Evolutionary conservation across 345 rosid genomes (phyloP).

Genomic region (Erodium maritimum): DNA sequence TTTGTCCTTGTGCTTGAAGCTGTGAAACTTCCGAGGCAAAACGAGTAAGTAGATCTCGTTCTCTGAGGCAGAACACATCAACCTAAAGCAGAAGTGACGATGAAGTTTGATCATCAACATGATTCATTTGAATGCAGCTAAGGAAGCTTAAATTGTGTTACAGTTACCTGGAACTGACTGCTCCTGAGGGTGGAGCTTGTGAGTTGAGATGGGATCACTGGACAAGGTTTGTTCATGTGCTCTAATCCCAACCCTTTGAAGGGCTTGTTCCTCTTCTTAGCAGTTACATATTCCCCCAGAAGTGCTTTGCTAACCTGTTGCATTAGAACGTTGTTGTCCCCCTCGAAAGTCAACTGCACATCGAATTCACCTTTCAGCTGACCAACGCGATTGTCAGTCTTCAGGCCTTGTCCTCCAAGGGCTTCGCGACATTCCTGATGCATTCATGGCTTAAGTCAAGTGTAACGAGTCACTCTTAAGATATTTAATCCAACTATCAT

Average conservation of each 20-base stretch:
- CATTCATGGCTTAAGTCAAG: conserved; percentile 3
- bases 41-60: conserved; percentile 66
- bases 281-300: conserved; percentile 51
- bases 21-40: conserved; percentile 53
- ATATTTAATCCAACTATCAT: background rate
- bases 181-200: conserved; percentile 55
- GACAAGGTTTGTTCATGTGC: conserved; percentile 66
- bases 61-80: conserved; percentile 59
- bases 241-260: conserved; percentile 68
- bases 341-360: conserved; percentile 89
- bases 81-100: conserved; percentile 34
- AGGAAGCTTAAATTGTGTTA: conserved; percentile 4
- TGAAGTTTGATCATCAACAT: background rate
- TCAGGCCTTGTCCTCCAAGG: conserved; percentile 89
- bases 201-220: conserved; percentile 55
- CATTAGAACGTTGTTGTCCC: conserved; percentile 86
- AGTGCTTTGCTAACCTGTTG: conserved; percentile 98
- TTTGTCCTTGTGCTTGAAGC: conserved; percentile 54
- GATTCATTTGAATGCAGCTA: background rate
- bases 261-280: conserved; percentile 54
- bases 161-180: conserved; percentile 72
- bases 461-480: background rate
- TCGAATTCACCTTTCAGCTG: conserved; percentile 78
- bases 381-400: conserved; percentile 83
- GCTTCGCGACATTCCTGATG: conserved; percentile 95